Evolutionary conservation across 2,329 filamentous ascomycete species (phyloP).

Genomic region (Chaetomium sp.): DNA sequence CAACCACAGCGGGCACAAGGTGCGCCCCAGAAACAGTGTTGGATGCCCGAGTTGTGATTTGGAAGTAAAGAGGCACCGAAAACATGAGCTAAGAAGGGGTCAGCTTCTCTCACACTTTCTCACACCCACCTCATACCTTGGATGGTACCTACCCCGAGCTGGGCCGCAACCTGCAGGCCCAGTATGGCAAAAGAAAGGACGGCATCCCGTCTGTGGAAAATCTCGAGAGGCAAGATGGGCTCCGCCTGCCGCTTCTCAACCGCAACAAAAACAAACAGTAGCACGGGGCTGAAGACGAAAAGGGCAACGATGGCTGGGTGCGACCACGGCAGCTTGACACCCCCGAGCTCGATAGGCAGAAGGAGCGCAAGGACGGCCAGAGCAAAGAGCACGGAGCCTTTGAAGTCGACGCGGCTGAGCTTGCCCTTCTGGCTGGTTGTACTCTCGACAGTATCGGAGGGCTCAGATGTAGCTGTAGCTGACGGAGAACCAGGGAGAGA

Average conservation of each 20-base stretch:
- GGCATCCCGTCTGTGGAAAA: conserved; percentile 56
- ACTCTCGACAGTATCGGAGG: conserved; percentile 14
- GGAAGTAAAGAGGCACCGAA: conserved; percentile 69
- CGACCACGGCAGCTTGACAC: conserved; percentile 44
- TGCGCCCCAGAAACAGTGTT: conserved; percentile 62
- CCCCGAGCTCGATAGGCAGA: conserved; percentile 46
- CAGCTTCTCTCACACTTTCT: neutral
- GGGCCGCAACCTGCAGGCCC: conserved; percentile 57
- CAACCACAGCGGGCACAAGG: conserved; percentile 66
- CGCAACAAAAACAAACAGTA: conserved; percentile 41
- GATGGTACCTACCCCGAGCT: conserved; percentile 53
- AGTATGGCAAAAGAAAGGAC: conserved; percentile 56
- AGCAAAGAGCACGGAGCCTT: conserved; percentile 53
- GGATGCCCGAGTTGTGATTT: conserved; percentile 60
- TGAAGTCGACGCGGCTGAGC: conserved; percentile 60
- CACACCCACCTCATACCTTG: neutral
- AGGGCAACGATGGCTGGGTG: conserved; percentile 41
- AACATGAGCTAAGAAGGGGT: conserved; percentile 56
- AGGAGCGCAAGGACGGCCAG: conserved; percentile 43
- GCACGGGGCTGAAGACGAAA: conserved; percentile 37
- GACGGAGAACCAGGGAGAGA: conserved; percentile 40
- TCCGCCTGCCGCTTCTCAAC: conserved; percentile 48
- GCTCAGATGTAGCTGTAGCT: neutral
- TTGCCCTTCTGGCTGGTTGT: conserved; percentile 36
- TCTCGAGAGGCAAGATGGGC: conserved; percentile 60